A percentile compares a stretch with the other conserved stretches of the same genome.
Conservation (phyloP, 208 protist species). For the Herpetomonas tarakana region DNA sequence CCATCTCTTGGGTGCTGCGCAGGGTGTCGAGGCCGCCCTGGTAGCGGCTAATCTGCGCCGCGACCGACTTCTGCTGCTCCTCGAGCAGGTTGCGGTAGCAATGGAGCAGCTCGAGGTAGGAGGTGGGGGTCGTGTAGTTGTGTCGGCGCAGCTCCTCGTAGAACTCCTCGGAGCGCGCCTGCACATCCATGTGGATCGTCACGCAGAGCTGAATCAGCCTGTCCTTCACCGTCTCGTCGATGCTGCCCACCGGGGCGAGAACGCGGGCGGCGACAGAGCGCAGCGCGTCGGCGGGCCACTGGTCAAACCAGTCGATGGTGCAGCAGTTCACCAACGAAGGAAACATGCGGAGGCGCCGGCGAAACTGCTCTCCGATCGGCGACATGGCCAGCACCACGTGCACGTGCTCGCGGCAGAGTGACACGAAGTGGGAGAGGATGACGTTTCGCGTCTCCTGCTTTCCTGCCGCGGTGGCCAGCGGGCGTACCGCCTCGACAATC, state of each 20-base stretch:
- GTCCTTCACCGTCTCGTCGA: conserved; percentile 57
- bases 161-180: conserved; percentile 87
- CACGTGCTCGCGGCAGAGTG: conserved; percentile 93
- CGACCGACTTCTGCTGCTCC: conserved; percentile 75
- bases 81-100: conserved; percentile 87
- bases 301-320: conserved; percentile 98
- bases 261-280: conserved; percentile 84
- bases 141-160: conserved; percentile 91
- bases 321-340: conserved; percentile 98
- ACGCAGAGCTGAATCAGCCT: conserved; percentile 90
- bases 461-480: conserved; percentile 81
- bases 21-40: conserved; percentile 93
- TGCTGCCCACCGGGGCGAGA: conserved; percentile 38
- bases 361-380: conserved; percentile 95
- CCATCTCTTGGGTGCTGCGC: conserved; percentile 90
- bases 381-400: conserved; percentile 96
- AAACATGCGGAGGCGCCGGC: conserved; percentile 94
- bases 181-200: conserved; percentile 88
- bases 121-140: conserved; percentile 97
- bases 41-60: conserved; percentile 79
- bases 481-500: conserved; percentile 90
- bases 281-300: conserved; percentile 96
- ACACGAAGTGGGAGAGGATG: conserved; percentile 93
- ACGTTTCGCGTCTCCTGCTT: conserved; percentile 92
- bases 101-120: conserved; percentile 94